Percentiles rank a stretch among this genome's conserved stretches.
Conservation (phyloP, 306 rosid species). For the Ormosia emarginata region DNA sequence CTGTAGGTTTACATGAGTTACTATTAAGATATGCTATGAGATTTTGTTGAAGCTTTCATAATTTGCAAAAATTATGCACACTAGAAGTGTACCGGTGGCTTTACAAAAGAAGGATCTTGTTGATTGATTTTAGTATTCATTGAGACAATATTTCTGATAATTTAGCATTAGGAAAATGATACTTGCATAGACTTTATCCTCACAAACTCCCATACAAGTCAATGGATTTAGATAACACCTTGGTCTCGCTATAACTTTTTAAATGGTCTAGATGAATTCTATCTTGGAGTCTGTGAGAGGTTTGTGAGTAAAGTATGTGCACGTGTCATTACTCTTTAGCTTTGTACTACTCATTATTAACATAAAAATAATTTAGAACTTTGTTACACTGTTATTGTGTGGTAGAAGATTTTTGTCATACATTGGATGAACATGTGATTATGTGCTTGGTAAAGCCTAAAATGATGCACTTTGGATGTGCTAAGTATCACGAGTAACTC, state of each 20-base stretch:
- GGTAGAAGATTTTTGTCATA: background rate
- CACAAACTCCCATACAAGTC: background rate
- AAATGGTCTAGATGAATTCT: background rate
- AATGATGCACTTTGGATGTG: background rate
- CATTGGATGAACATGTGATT: background rate
- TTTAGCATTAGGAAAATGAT: background rate
- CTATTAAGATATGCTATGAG: background rate
- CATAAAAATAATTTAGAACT: background rate
- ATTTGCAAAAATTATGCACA: background rate
- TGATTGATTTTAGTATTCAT: background rate
- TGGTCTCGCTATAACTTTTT: background rate
- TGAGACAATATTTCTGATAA: background rate
- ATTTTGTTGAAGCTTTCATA: constrained; percentile 4
- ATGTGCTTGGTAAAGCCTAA: background rate
- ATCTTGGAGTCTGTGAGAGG: background rate
- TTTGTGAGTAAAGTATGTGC: no score
- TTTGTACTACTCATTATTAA: background rate
- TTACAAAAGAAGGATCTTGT: background rate
- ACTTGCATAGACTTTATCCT: background rate
- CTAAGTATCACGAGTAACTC: background rate
- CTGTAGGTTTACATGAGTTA: background rate
- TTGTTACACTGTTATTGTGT: background rate
- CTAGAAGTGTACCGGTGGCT: background rate
- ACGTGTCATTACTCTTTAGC: background rate
- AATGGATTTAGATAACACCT: background rate